Base-by-base conservation (phyloP, 2,329 filamentous ascomycete genomes). In the Curvularia lunata region DNA sequence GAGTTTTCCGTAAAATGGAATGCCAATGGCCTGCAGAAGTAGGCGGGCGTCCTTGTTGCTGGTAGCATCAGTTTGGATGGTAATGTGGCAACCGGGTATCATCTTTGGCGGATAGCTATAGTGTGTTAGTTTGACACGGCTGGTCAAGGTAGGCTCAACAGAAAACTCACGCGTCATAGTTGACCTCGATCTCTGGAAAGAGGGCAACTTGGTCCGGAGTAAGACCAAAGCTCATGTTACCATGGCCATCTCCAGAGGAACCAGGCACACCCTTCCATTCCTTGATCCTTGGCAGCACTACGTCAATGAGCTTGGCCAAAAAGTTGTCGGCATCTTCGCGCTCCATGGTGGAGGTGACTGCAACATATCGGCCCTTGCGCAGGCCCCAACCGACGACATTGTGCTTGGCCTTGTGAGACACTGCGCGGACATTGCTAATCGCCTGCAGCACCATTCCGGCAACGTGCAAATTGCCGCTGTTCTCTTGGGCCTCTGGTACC, bases 271-370 rank as follows among this genome's bases (percentile, higher is more conserved):
- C 95, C 54, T 86, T 86, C 90, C 92, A 99, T 68, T 99, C 95
- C 83, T 98, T 99, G 79, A 99, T 96, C 73, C 88, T 91, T 38
- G 95, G 95, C 74, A 98, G 84, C 5, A 99, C 93, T 8, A 98
- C 82, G 74, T 96, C 92, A 54, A 98, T 83, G 66, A 92, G 82
- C 81, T 97, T 97, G 71, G 94, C 90, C 43, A 99, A 75, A 76
- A 99, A 97, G 76, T 97, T 89, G 62, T 91, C 91, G 70, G 96
- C 95, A 58, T 89, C 85, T 75, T 95, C 89, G 28, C 91, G 92
- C 54, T 84, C 82, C 62, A 99, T 80, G 25, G 91, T 89, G 48
- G 86, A 88, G 72, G 94, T 97, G 66, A 91, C 86, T 58, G 91
- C 87, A 27, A 91, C 83, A 63, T 88, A 85, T 73, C 89, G 87